Percentiles rank a stretch among this genome's conserved stretches.
phyloP scores from a whole-genome alignment of 164 flowering plant genomes.

The Stephania cephalantha region DNA sequence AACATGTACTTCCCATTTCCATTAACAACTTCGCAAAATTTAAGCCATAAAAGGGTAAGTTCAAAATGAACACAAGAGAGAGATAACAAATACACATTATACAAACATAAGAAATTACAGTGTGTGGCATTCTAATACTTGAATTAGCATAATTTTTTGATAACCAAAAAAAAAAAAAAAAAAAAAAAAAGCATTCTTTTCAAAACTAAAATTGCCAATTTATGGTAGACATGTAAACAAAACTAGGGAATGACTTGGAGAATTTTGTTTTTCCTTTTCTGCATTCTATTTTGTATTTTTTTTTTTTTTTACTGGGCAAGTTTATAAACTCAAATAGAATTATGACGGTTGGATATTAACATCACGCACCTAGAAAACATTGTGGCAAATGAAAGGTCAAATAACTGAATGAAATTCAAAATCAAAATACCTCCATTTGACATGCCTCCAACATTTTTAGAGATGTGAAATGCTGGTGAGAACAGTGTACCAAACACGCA shows the following conservation, averaged over 20 bases:
- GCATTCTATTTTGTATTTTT: too few relatives aligned
- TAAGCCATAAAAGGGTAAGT: neutral
- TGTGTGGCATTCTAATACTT: neutral
- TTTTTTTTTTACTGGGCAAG: too few relatives aligned
- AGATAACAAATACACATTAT: neutral
- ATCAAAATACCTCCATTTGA: constrained; percentile 34
- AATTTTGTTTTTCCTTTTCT: too few relatives aligned
- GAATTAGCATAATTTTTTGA: too few relatives aligned
- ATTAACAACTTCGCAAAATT: neutral
- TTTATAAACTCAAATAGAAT: too few relatives aligned
- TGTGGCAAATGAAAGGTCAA: neutral
- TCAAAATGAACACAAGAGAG: neutral
- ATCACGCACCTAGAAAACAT: neutral
- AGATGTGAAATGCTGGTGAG: constrained; percentile 70
- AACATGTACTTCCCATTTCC: neutral
- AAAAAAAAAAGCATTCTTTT: too few relatives aligned
- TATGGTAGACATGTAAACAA: too few relatives aligned
- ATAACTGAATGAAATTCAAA: neutral
- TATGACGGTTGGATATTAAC: neutral
- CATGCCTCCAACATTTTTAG: constrained; percentile 40
- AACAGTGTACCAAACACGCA: constrained; percentile 49
- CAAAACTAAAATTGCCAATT: too few relatives aligned
- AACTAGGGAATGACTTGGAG: too few relatives aligned
- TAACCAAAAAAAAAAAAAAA: too few relatives aligned
- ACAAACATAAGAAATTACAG: neutral